phyloP scores from a whole-genome alignment of 192 early-diverging fungal genomes.

The Geranomyces variabilis region DNA sequence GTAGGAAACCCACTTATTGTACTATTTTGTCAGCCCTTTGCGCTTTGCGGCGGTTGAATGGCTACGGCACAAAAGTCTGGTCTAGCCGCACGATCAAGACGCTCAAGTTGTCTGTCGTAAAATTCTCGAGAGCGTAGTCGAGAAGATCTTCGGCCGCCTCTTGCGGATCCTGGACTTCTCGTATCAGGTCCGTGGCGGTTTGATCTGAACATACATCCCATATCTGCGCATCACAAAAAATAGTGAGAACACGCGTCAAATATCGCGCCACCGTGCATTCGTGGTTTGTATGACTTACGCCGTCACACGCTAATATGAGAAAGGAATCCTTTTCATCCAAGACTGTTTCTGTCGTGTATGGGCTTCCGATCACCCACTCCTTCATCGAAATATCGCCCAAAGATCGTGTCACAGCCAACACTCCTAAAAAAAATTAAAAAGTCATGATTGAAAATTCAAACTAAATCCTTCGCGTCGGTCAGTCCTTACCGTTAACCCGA shows the following conservation, averaged over 20 bases:
- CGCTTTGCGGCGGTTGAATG: too few relatives aligned
- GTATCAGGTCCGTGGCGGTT: slow-evolving; percentile 84
- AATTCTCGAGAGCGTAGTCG: slow-evolving; percentile 87
- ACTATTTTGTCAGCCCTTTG: too few relatives aligned
- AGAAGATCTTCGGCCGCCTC: slow-evolving; percentile 78
- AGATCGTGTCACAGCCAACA: slow-evolving; percentile 94
- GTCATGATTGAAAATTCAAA: background rate
- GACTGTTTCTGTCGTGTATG: slow-evolving; percentile 92
- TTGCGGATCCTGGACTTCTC: slow-evolving; percentile 74
- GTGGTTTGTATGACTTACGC: slow-evolving; percentile 60
- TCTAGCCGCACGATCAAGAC: slow-evolving; percentile 65
- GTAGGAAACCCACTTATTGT: too few relatives aligned
- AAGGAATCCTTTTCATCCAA: slow-evolving; percentile 73
- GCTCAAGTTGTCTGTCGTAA: slow-evolving; percentile 93
- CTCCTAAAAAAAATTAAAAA: slow-evolving; percentile 53
- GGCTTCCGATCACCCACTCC: slow-evolving; percentile 92
- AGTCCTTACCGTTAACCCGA: slow-evolving; percentile 83
- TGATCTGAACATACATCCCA: slow-evolving; percentile 99
- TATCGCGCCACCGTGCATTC: too few relatives aligned
- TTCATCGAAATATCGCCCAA: slow-evolving; percentile 97
- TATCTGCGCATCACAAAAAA: slow-evolving; percentile 68
- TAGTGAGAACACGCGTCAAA: too few relatives aligned
- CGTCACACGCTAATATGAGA: slow-evolving; percentile 96
- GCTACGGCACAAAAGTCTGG: slow-evolving; percentile 20
- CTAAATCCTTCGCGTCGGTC: background rate